Evolutionary conservation across 306 rosid species (phyloP).

Genomic region (Ormosia semicastrata): DNA sequence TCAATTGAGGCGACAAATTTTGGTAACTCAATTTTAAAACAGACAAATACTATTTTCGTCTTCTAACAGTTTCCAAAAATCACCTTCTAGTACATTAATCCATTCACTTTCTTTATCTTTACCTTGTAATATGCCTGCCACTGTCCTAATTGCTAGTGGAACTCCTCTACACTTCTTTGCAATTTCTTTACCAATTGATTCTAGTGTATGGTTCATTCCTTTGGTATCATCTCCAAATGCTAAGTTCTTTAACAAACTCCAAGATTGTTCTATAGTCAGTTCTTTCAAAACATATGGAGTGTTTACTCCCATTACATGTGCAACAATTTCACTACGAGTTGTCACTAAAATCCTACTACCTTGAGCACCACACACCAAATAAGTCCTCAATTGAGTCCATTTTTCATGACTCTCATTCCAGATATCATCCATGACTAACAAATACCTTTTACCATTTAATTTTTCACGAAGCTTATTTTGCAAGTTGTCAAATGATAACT

Average conservation of each 20-base stretch:
- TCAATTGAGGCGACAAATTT: neutral
- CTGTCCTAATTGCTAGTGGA: neutral
- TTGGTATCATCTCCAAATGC: neutral
- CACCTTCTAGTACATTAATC: too few species aligned
- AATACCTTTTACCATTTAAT: neutral
- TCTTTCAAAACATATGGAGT: neutral
- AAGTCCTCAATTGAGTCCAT: neutral
- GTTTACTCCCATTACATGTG: neutral
- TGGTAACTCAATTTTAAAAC: neutral
- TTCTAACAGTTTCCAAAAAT: too few species aligned
- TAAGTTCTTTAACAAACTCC: neutral
- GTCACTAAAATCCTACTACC: neutral
- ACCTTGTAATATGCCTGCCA: neutral
- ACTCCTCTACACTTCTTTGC: neutral
- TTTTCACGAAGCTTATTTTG: neutral
- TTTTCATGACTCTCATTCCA: neutral
- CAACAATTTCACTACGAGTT: neutral
- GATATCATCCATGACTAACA: neutral
- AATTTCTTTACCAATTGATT: neutral
- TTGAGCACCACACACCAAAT: neutral
- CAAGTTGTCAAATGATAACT: neutral
- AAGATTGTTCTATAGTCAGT: neutral
- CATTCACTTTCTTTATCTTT: too few species aligned
- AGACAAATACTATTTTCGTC: neutral
- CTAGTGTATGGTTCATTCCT: neutral